Base-by-base conservation (phyloP, 2,329 filamentous ascomycete species). In the Epichloe amarillans region DNA sequence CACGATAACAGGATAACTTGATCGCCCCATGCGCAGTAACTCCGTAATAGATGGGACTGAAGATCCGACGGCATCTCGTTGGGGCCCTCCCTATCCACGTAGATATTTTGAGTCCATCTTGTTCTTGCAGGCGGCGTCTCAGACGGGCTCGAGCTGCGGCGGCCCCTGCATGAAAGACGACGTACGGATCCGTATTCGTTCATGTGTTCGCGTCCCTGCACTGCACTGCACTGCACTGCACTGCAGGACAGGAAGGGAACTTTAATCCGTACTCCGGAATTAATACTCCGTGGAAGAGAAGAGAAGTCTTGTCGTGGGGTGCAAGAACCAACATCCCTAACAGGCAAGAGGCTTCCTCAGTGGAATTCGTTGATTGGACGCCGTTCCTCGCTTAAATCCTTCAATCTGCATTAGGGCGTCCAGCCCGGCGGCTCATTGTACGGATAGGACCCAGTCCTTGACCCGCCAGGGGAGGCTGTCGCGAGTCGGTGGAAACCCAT, bases 331-430 rank as follows among this genome's bases (percentile, higher is more conserved):
- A 17, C 26, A 37, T 49, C 47, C 40, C 47, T 19, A 37, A 37
- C 33, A 38, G 40, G 39, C 47, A 49, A 38, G 47, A 19, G 21
- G 17, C 40, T 17, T 21, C 7, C 21, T 40, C 15, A 2, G 39
- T 14, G 47, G 30, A 37, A 37, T 19, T 30, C 40, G 40, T 19
- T 49, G 40, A 49, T 49, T 49, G 47, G 47, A 15, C 47, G 47
- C 40, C 40, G 15, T 26, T 42, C 11, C 45, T 47, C 46, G 37
- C 37, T 40, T 49, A 49, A 23, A 43, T 30, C 8, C 26, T 30
- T 10, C 3, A 10, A 11, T 2, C 3, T 30, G 8, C 8, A 30
- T 8, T 30, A 30, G 8, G 8, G 26, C 26, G 26, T 10, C 8
- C 8, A 30, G 26, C 26, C 26, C 26, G 26, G 26, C 26, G 26